A percentile compares a stretch with the other conserved stretches of the same genome.
phyloP scores from a whole-genome alignment of 139 green algal genomes.

The Chlorella sp. region DNA sequence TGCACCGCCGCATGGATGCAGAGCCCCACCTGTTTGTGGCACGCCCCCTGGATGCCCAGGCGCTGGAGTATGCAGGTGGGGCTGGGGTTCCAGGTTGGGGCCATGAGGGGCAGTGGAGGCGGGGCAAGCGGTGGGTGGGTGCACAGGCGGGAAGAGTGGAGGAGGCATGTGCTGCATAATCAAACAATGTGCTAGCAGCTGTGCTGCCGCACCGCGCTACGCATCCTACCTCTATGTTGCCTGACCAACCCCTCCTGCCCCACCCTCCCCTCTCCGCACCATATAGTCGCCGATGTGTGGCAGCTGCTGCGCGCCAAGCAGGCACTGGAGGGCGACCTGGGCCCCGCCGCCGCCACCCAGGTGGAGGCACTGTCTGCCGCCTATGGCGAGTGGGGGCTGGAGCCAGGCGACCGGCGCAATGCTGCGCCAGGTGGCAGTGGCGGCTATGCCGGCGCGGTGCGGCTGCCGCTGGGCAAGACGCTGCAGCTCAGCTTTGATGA shows the following conservation, averaged over 20 bases:
- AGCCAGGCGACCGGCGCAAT: background rate
- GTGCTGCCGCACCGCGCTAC: no score
- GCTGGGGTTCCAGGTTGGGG: background rate
- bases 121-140: no score
- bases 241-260: background rate
- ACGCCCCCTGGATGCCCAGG: slow-evolving; percentile 5
- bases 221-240: no score
- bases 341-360: background rate
- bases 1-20: slow-evolving; percentile 34
- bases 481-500: slow-evolving; percentile 24
- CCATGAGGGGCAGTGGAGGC: background rate
- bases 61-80: slow-evolving; percentile 25
- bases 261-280: background rate
- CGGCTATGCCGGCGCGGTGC: slow-evolving; percentile 5
- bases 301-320: slow-evolving; percentile 27
- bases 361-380: background rate
- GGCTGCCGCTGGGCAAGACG: slow-evolving; percentile 3
- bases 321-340: slow-evolving; percentile 8
- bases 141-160: no score
- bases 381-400: slow-evolving; percentile 12
- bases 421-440: background rate
- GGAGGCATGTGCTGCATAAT: no score
- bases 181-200: no score
- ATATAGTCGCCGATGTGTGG: slow-evolving; percentile 13
- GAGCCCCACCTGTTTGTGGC: background rate